These are phyloP conservation scores for Pseudogymnoascus sp. DNA, from an alignment of 2,329 filamentous ascomycete genomes.

Conservation along the genomic window DNA sequence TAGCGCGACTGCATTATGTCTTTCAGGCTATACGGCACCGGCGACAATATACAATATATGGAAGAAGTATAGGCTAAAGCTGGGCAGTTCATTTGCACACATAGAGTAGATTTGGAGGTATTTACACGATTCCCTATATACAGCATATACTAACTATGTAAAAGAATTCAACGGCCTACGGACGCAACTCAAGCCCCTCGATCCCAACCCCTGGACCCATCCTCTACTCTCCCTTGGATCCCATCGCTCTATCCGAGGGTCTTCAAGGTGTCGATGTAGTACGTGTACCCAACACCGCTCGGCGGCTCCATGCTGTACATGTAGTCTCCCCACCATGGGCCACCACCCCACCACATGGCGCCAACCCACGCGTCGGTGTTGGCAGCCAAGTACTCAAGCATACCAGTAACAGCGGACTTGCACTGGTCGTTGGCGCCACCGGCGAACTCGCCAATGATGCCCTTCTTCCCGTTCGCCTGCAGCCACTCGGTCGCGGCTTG, in stretches of 20 bases:
- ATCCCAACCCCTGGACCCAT: not conserved
- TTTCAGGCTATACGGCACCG: not conserved
- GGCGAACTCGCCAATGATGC: constrained; percentile 44
- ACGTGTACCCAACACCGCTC: constrained; percentile 33
- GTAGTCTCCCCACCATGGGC: constrained; percentile 41
- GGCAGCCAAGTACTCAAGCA: constrained; percentile 36
- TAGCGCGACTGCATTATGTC: no score
- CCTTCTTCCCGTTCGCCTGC: constrained; percentile 40
- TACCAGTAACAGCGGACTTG: constrained; percentile 37
- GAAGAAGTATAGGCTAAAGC: not conserved
- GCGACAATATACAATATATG: not conserved
- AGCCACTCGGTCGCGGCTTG: constrained; percentile 42
- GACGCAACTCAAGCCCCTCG: not conserved
- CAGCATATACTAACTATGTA: not conserved
- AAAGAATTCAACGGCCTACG: not conserved
- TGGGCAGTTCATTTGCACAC: not conserved
- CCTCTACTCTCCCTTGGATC: not conserved
- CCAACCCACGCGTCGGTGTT: constrained; percentile 45
- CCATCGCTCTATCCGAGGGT: not conserved
- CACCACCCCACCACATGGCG: constrained; percentile 39
- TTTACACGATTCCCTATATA: not conserved
- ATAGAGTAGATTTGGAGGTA: not conserved
- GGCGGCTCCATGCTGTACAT: constrained; percentile 43
- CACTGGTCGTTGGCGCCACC: constrained; percentile 40
- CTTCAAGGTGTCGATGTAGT: constrained; percentile 10